Evolutionary conservation across 257 asterid genomes (phyloP).

Genomic region (Echium plantagineum): DNA sequence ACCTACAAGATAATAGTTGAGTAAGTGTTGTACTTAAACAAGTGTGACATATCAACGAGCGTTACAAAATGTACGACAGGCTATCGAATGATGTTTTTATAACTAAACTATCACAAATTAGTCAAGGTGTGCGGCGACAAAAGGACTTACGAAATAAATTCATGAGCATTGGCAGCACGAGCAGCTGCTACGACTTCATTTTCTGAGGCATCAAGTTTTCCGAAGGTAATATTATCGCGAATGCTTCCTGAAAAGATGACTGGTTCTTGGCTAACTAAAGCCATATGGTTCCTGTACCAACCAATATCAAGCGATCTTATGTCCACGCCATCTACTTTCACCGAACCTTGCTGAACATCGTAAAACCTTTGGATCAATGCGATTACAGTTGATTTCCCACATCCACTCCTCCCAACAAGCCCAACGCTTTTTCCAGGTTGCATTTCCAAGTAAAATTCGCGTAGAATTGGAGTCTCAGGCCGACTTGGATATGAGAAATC

Average conservation of each 20-base stretch:
- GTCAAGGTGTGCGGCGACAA: too few relatives aligned
- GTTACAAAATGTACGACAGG: too few relatives aligned
- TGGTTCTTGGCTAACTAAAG: conserved; percentile 84
- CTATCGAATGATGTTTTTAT: too few relatives aligned
- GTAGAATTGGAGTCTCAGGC: conserved; percentile 33
- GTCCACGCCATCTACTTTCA: conserved; percentile 56
- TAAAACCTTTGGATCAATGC: conserved; percentile 63
- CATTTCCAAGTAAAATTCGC: conserved; percentile 49
- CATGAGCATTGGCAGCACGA: conserved; percentile 74
- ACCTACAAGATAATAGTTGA: conserved; percentile 14
- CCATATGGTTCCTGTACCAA: conserved; percentile 59
- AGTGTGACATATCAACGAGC: too few relatives aligned
- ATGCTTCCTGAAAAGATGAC: conserved; percentile 67
- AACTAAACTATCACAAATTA: too few relatives aligned
- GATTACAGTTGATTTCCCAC: conserved; percentile 83
- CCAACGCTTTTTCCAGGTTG: conserved; percentile 68
- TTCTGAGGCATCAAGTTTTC: conserved; percentile 54
- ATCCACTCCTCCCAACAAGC: conserved; percentile 70
- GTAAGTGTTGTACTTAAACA: too few relatives aligned
- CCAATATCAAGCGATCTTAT: conserved; percentile 43
- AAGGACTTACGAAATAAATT: conserved; percentile 73
- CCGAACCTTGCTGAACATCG: conserved; percentile 42
- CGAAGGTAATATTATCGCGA: conserved; percentile 53
- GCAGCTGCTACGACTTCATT: conserved; percentile 65
- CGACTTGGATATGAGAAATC: conserved; percentile 63